These are phyloP conservation scores for Nothophoma quercina DNA, from an alignment of 2,329 filamentous ascomycete genomes.

Conservation along the genomic window DNA sequence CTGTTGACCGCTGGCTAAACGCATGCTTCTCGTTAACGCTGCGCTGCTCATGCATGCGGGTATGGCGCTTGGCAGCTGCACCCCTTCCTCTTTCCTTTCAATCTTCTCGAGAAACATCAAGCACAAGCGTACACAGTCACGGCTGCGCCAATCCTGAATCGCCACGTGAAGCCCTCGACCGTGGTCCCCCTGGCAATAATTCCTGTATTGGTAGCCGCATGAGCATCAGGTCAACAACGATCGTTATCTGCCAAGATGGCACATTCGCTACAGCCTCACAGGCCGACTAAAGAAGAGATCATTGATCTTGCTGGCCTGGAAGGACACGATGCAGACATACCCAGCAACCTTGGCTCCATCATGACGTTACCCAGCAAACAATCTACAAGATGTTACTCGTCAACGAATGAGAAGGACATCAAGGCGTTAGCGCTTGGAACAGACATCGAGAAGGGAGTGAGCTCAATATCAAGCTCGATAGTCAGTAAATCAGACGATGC, in stretches of 20 bases:
- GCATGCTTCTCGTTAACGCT: neutral
- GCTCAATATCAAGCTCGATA: conserved; percentile 25
- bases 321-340: conserved; percentile 52
- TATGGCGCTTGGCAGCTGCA: neutral
- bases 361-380: conserved; percentile 20
- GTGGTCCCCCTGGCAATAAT: too few relatives aligned
- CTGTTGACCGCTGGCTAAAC: neutral
- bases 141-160: neutral
- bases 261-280: conserved; percentile 4
- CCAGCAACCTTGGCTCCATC: conserved; percentile 40
- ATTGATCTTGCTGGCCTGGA: conserved; percentile 47
- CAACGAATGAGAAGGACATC: conserved; percentile 22
- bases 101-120: neutral
- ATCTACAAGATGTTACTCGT: conserved; percentile 12
- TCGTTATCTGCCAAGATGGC: neutral
- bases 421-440: conserved; percentile 19
- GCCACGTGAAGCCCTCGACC: neutral
- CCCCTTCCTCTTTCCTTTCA: neutral
- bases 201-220: too few relatives aligned
- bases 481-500: conserved; percentile 23
- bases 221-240: neutral
- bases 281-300: conserved; percentile 43
- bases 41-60: conserved; percentile 2
- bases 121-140: neutral
- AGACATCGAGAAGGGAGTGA: conserved; percentile 41